Percentiles rank a stretch among this genome's conserved stretches.
Evolutionary conservation across 208 protist genomes (phyloP).

Genomic region (Leptomonas pyrrhocoris): DNA sequence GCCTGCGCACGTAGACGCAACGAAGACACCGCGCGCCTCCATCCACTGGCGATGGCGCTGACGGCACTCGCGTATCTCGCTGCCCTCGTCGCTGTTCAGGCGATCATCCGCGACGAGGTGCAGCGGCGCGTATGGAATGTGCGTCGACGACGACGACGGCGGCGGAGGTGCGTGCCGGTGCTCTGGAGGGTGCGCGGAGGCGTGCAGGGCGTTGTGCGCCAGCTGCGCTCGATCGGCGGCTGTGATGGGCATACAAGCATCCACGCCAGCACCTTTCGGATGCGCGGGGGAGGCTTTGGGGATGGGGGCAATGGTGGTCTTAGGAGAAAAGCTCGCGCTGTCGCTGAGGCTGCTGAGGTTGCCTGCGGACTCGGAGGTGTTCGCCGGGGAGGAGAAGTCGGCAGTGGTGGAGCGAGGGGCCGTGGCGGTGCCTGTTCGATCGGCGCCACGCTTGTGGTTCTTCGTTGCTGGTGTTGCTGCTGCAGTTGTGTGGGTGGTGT

Average conservation of each 20-base stretch:
- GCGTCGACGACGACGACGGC: background rate
- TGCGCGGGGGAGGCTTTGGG: background rate
- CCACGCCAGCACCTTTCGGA: background rate
- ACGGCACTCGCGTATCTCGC: constrained; percentile 12
- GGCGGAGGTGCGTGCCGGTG: background rate
- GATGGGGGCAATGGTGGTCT: background rate
- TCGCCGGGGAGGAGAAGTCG: too few relatives aligned
- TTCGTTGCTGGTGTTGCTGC: too few relatives aligned
- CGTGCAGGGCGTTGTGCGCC: background rate
- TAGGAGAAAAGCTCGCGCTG: background rate
- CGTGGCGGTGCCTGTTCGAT: too few relatives aligned
- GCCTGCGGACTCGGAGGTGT: too few relatives aligned
- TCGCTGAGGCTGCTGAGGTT: background rate
- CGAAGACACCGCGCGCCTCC: background rate
- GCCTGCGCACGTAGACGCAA: background rate
- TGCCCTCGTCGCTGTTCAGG: constrained; percentile 2
- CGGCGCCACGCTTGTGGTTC: too few relatives aligned
- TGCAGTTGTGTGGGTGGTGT: too few relatives aligned
- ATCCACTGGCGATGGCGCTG: constrained; percentile 11
- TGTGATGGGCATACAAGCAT: background rate
- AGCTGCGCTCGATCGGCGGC: background rate
- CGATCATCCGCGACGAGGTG: background rate
- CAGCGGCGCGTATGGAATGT: constrained; percentile 13
- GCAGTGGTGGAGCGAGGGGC: too few relatives aligned
- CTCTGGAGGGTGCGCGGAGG: background rate